phyloP scores from a whole-genome alignment of 2,329 filamentous ascomycete species.

The Cytospora paraplurivora region DNA sequence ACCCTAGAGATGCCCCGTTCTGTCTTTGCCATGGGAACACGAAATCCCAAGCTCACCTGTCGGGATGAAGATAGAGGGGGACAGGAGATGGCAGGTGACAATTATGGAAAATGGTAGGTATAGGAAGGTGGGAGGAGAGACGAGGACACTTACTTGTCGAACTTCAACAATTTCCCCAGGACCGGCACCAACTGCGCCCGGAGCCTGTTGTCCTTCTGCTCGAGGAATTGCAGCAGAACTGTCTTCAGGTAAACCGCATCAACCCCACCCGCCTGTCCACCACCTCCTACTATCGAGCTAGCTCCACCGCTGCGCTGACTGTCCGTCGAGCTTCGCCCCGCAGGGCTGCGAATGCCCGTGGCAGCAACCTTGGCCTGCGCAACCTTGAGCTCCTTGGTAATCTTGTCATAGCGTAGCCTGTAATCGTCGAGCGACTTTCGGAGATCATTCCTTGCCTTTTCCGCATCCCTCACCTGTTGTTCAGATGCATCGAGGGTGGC shows the following conservation, averaged over 20 bases:
- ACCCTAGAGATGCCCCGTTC: conserved; percentile 8
- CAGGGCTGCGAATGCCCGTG: conserved; percentile 38
- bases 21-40: not conserved
- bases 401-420: conserved; percentile 74
- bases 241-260: conserved; percentile 76
- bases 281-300: conserved; percentile 27
- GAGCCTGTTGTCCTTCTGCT: conserved; percentile 77
- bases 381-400: conserved; percentile 66
- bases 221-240: conserved; percentile 77
- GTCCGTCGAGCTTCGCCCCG: conserved; percentile 46
- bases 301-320: conserved; percentile 47
- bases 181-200: conserved; percentile 77
- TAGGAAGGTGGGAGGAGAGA: conserved; percentile 5
- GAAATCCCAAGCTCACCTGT: not conserved
- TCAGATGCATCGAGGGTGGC: conserved; percentile 86
- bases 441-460: conserved; percentile 78
- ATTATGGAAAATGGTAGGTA: no score
- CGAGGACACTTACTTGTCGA: conserved; percentile 65
- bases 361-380: conserved; percentile 50
- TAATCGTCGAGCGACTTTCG: conserved; percentile 77
- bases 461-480: conserved; percentile 77
- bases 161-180: conserved; percentile 72
- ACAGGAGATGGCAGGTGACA: no score
- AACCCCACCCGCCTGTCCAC: conserved; percentile 33
- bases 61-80: not conserved